Conservation (phyloP, 495 filamentous ascomycete species). For the Poronia punctata region DNA sequence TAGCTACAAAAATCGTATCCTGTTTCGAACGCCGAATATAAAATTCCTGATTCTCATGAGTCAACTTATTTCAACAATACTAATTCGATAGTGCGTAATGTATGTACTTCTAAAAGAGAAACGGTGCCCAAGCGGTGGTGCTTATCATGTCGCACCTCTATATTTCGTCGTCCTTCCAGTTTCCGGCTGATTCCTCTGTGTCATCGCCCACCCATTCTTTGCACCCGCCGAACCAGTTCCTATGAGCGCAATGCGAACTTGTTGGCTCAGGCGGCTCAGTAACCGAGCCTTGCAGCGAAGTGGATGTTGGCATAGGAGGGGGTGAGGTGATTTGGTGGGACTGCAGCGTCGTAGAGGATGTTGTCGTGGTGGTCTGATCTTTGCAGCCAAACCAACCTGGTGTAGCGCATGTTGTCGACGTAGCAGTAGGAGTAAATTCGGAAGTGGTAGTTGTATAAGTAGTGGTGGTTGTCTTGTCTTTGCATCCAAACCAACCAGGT, state of each 20-base stretch:
- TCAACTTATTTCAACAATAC: no score
- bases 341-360: constrained; percentile 20
- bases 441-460: constrained; percentile 30
- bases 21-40: no score
- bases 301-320: constrained; percentile 20
- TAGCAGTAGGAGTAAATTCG: constrained; percentile 33
- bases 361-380: constrained; percentile 35
- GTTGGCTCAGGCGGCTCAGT: constrained; percentile 13
- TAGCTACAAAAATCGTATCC: no score
- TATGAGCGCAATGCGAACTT: constrained; percentile 26
- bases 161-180: constrained; percentile 23
- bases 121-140: background rate
- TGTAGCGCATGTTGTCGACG: constrained; percentile 48
- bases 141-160: constrained; percentile 4
- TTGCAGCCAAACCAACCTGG: constrained; percentile 58
- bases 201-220: constrained; percentile 26
- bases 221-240: constrained; percentile 39
- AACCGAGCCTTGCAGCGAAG: constrained; percentile 13
- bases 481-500: constrained; percentile 66
- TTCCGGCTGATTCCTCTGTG: background rate
- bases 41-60: no score
- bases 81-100: no score
- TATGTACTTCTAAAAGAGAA: no score
- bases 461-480: constrained; percentile 47
- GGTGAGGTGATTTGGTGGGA: constrained; percentile 31